Evolutionary conservation across 2,329 filamentous ascomycete genomes (phyloP).

Genomic region (Madurella fahalii): DNA sequence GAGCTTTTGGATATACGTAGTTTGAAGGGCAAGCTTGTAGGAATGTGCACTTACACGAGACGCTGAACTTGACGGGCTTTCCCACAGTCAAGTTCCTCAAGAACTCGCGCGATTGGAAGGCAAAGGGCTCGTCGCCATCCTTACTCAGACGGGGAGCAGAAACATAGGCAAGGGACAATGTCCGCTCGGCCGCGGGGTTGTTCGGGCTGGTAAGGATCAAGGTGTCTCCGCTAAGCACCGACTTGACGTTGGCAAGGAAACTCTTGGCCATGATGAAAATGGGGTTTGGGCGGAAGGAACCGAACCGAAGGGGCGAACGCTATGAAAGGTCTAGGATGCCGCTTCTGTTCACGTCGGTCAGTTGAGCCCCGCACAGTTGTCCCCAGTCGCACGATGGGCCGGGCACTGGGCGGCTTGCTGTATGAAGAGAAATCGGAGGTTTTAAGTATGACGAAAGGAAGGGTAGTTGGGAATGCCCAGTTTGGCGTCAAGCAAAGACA

Average conservation of each 20-base stretch:
- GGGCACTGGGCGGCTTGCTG: background rate
- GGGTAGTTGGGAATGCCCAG: too few relatives aligned
- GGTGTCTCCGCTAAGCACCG: conserved; percentile 89
- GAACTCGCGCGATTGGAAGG: conserved; percentile 92
- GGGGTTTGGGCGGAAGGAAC: background rate
- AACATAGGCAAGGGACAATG: conserved; percentile 87
- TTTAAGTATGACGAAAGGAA: too few relatives aligned
- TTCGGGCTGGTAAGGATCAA: conserved; percentile 76
- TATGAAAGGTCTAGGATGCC: background rate
- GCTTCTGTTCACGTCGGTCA: conserved; percentile 4
- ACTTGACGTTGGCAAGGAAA: conserved; percentile 77
- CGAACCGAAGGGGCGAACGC: background rate
- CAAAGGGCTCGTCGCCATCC: conserved; percentile 88
- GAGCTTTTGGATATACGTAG: background rate
- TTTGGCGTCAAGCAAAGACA: too few relatives aligned
- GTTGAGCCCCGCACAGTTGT: background rate
- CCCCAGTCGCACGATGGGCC: background rate
- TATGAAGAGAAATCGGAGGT: too few relatives aligned
- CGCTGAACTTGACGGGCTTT: conserved; percentile 78
- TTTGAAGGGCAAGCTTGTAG: background rate
- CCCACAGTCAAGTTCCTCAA: conserved; percentile 80
- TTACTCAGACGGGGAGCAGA: conserved; percentile 80
- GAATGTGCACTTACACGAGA: conserved; percentile 51
- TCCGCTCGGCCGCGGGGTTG: conserved; percentile 79
- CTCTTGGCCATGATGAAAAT: conserved; percentile 26